Percentiles rank a stretch among this genome's conserved stretches.
These are phyloP conservation scores for Sungouiella blattae DNA, from an alignment of 805 yeast species.

Conservation along the genomic window DNA sequence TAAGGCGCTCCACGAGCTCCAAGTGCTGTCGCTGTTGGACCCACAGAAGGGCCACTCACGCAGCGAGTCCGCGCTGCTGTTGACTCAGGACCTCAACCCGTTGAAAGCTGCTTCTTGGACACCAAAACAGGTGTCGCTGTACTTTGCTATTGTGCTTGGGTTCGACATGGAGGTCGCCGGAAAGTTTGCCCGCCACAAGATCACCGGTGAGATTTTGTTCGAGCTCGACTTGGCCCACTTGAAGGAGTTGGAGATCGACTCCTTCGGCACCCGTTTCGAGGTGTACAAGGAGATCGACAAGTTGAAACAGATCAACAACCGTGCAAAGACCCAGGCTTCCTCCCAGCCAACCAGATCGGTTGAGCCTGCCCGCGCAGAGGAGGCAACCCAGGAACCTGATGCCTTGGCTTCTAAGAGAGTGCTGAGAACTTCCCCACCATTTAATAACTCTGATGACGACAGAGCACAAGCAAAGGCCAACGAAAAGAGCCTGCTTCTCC, in stretches of 20 bases:
- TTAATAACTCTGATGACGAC: conserved; percentile 21
- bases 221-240: conserved; percentile 82
- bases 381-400: neutral
- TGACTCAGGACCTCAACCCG: conserved; percentile 39
- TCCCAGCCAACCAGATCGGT: neutral
- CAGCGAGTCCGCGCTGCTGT: conserved; percentile 9
- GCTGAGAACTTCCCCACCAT: conserved; percentile 7
- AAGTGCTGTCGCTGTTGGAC: conserved; percentile 17
- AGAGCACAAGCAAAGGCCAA: conserved; percentile 6
- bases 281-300: conserved; percentile 84
- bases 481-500: conserved; percentile 28
- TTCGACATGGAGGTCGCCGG: conserved; percentile 74
- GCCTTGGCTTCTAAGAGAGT: neutral
- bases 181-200: conserved; percentile 81
- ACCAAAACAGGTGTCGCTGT: conserved; percentile 79
- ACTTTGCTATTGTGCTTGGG: conserved; percentile 64
- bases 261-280: conserved; percentile 95
- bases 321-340: conserved; percentile 4
- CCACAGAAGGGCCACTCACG: conserved; percentile 11
- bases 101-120: conserved; percentile 64
- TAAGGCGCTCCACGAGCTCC: conserved; percentile 63
- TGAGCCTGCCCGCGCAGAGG: neutral
- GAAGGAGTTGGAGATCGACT: conserved; percentile 86
- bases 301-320: conserved; percentile 32
- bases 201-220: conserved; percentile 79